Conservation (phyloP, 352 stramenopile species). For the Globisporangium acanthophoron region DNA sequence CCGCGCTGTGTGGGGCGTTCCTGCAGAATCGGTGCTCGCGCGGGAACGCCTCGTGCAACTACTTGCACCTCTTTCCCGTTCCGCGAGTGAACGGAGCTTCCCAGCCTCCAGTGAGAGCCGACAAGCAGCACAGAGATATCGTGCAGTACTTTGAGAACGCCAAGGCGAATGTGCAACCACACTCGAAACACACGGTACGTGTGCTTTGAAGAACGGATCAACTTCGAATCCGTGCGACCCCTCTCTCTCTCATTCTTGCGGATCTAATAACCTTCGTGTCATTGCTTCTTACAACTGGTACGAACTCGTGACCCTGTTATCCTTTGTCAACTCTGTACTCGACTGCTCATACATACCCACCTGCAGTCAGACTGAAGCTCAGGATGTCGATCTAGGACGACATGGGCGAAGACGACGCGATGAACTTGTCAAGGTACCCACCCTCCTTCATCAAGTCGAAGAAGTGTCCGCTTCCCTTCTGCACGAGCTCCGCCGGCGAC, state of each 20-base stretch:
- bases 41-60: slow-evolving; percentile 14
- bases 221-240: too few species aligned
- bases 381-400: too few species aligned
- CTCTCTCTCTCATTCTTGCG: too few species aligned
- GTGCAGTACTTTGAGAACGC: slow-evolving; percentile 7
- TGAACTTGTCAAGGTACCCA: slow-evolving; percentile 15
- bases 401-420: too few species aligned
- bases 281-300: too few species aligned
- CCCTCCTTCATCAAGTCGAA: slow-evolving; percentile 21
- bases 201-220: too few species aligned
- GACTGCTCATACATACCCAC: too few species aligned
- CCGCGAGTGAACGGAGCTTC: background rate
- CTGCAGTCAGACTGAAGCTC: too few species aligned
- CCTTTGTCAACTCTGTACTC: too few species aligned
- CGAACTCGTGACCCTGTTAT: too few species aligned
- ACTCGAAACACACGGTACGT: too few species aligned
- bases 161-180: background rate
- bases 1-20: slow-evolving; percentile 12
- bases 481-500: slow-evolving; percentile 42
- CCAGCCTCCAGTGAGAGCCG: background rate
- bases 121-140: slow-evolving; percentile 7
- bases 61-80: slow-evolving; percentile 10
- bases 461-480: slow-evolving; percentile 15
- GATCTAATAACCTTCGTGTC: too few species aligned
- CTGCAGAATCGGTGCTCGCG: slow-evolving; percentile 9